Base-by-base conservation (phyloP, 768 basidiomycete genomes). In the Termitomyces sp. region DNA sequence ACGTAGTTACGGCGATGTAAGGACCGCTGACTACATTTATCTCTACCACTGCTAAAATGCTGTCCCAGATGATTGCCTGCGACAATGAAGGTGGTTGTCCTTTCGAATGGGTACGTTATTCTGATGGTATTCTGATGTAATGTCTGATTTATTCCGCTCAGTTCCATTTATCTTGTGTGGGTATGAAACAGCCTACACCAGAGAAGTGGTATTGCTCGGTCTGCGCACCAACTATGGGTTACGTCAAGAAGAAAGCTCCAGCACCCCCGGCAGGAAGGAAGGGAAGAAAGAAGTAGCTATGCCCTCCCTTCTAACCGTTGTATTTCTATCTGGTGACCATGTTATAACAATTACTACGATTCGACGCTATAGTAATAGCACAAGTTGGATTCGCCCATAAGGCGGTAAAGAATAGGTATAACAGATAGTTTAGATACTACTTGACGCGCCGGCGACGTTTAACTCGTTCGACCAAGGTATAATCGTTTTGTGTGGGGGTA, bases 91-190 rank as follows among this genome's bases (percentile, higher is more conserved):
- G 74, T n/a, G 75, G 76, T 18, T 90, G 88, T 73, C 81, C 80
- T 4, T 85, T 82, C 69, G 85, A 90, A 85, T 90, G 88, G 87
- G 87, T 87, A 60, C 62, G 82, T 73, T 15, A 20, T 50, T 50
- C 32, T 56, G n/a, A 22, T 64, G 6, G 49, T 12, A 46, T 57
- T 28, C 7, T 46, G 13, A 28, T 33, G 20, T 8, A 38, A 35
- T 59, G 7, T 22, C 8, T 48, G 53, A 54, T 49, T 42, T 33
- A 9, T 28, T 22, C 32, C 9, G 55, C 48, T 40, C 63, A 86
- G 86, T 88, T 87, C 74, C 86, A 88, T 73, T 69, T 88, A 24
- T 76, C 78, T 18, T 88, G 86, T 67, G 84, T 87, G 22, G 81
- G 82, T 22, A 72, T 88, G 63, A 82, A 73, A 70, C 78, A 78